phyloP scores from a whole-genome alignment of 768 basidiomycete genomes.

The Kwoniella heveanensis region DNA sequence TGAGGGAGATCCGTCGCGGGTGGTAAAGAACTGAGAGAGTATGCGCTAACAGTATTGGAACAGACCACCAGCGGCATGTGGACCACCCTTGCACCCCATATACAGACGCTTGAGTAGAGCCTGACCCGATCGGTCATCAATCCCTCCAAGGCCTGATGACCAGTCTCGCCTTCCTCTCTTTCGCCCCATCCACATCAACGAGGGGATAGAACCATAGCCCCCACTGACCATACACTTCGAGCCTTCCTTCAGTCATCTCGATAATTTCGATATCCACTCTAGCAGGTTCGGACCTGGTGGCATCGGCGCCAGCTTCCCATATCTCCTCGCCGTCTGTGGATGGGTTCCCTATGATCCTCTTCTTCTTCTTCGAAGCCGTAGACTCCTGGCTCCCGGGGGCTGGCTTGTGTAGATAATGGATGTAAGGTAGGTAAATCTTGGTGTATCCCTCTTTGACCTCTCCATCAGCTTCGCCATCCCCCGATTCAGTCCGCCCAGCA shows the following conservation, averaged over 20 bases:
- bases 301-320: slow-evolving; percentile 18
- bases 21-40: too few species aligned
- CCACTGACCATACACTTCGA: slow-evolving; percentile 39
- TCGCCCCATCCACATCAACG: slow-evolving; percentile 1
- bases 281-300: slow-evolving; percentile 16
- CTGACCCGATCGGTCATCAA: not conserved
- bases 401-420: slow-evolving; percentile 83
- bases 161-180: slow-evolving; percentile 22
- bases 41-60: too few species aligned
- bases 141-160: slow-evolving; percentile 24
- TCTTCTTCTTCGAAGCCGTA: slow-evolving; percentile 52
- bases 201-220: slow-evolving; percentile 38
- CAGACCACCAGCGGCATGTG: too few species aligned
- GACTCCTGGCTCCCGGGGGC: not conserved
- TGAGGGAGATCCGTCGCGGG: too few species aligned
- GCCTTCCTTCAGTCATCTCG: slow-evolving; percentile 30
- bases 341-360: slow-evolving; percentile 22
- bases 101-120: too few species aligned
- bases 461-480: not conserved
- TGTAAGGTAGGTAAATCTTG: slow-evolving; percentile 85
- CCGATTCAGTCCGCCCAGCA: slow-evolving; percentile 59
- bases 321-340: slow-evolving; percentile 14
- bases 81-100: not conserved
- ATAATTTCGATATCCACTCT: slow-evolving; percentile 35
- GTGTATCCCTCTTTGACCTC: slow-evolving; percentile 59